Evolutionary conservation across 441 rosid species (phyloP), one percentile per base, ranked within the genome.

Genomic region (Theobroma grandiflorum): DNA sequence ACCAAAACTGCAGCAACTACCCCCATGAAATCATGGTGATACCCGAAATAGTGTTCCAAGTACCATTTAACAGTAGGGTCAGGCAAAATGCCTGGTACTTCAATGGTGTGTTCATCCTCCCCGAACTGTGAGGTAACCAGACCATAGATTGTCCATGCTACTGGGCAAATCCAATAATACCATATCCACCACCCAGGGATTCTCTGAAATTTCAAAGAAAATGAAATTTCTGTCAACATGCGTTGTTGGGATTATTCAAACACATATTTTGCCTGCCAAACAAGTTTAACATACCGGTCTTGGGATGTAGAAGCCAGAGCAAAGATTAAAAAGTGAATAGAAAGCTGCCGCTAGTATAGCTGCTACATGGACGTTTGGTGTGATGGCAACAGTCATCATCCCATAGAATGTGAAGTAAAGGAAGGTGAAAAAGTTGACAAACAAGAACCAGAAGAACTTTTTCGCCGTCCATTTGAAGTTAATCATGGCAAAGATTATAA

Each of bases 321-420:
- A 78, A 14, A 78, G 65, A 43, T 78, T 78, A 18, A 78, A 78
- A 7, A 77, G 59, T 26, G 53, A 1, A 68, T 78, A 78, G 68
- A 78, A 78, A 40, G 68, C 33, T 11, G 64, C n/a, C 40, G 98
- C 96, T 0, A 94, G 84, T 63, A 97, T 88, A 2, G 97, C 82
- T 3, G 99, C 99, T 2, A 94, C 92, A 90, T 97, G 97, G 74
- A 90, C 95, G 81, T 93, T 95, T 8, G 98, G 99, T 0, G 98
- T 90, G 52, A 97, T 70, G 72, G 98, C 80, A 22, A 92, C 96
- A 0, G 95, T 83, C 99, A 97, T 94, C 99, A 97, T 97, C 58
- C 99, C 99, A 1, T 97, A 97, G 85, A 92, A 97, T 50, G 99
- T 92, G 91, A 94, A 97, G 96, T 93, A 93, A 55, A 97, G 95